Conservation (phyloP, 1,284 basidiomycete genomes). For the Ceraceosorus guamensis region DNA sequence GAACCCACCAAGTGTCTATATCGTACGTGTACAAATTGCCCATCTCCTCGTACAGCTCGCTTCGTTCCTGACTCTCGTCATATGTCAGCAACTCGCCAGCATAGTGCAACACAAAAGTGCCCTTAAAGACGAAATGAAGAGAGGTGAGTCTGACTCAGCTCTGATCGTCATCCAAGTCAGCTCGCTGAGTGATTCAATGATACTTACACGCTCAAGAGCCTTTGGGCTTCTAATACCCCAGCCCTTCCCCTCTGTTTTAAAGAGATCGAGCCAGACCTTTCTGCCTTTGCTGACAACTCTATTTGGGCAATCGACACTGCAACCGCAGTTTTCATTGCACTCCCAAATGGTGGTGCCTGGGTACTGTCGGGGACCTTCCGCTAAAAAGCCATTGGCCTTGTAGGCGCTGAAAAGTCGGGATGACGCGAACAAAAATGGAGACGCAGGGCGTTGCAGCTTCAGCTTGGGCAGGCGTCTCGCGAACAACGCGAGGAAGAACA, state of each 20-base stretch:
- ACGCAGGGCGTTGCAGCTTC: no score
- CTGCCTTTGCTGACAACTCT: conserved; percentile 77
- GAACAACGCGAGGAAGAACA: no score
- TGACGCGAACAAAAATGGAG: no score
- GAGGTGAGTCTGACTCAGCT: no score
- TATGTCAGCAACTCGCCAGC: conserved; percentile 61
- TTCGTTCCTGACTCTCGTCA: no score
- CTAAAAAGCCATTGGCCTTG: conserved; percentile 13
- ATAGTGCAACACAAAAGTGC: conserved; percentile 74
- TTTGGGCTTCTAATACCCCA: conserved; percentile 42
- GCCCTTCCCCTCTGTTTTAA: conserved; percentile 64
- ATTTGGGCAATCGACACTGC: conserved; percentile 67
- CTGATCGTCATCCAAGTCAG: no score
- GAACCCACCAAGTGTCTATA: no score
- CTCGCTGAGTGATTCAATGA: neutral
- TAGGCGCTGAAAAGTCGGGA: conserved; percentile 16
- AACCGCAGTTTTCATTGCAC: conserved; percentile 74
- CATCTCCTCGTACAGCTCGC: no score
- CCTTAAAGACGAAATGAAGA: conserved; percentile 36
- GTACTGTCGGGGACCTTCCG: neutral
- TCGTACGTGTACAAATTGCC: no score
- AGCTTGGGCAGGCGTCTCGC: no score
- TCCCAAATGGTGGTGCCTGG: conserved; percentile 64
- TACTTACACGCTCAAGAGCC: conserved; percentile 51
- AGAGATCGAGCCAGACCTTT: conserved; percentile 50